Evolutionary conservation across 1,284 basidiomycete genomes (phyloP).

Genomic region (Waitea zeae): DNA sequence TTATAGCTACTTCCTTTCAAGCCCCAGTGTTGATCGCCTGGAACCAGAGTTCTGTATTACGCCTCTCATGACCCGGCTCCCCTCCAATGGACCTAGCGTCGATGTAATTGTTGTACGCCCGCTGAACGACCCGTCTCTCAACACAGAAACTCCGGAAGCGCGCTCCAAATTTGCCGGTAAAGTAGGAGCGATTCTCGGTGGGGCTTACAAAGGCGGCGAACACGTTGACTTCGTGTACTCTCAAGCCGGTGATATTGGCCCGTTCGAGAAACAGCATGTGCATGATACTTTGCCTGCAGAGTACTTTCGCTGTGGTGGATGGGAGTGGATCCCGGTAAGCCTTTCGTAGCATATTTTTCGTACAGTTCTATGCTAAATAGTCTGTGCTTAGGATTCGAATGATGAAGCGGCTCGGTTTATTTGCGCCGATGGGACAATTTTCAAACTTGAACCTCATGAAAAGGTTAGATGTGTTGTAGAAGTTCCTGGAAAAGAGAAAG

Average conservation of each 20-base stretch:
- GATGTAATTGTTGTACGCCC: constrained; percentile 82
- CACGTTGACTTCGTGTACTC: constrained; percentile 49
- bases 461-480: no score
- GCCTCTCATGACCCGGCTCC: constrained; percentile 27
- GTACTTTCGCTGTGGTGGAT: constrained; percentile 64
- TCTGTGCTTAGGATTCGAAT: constrained; percentile 23
- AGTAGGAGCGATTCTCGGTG: constrained; percentile 32
- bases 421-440: constrained; percentile 62
- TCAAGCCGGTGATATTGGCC: constrained; percentile 6
- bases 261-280: constrained; percentile 17
- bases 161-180: constrained; percentile 28
- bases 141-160: constrained; percentile 20
- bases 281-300: constrained; percentile 52
- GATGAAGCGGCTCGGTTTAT: constrained; percentile 46
- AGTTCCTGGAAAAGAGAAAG: no score
- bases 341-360: constrained; percentile 3
- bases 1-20: constrained; percentile 78
- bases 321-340: constrained; percentile 73
- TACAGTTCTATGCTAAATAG: not conserved
- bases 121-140: constrained; percentile 35
- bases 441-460: not conserved
- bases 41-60: constrained; percentile 69
- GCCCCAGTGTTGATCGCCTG: constrained; percentile 68
- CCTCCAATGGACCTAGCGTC: constrained; percentile 27
- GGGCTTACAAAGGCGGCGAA: constrained; percentile 56